These are phyloP conservation scores for Eremochloa ophiuroides DNA, from an alignment of 176 grass and related monocot genomes.

Conservation along the genomic window DNA sequence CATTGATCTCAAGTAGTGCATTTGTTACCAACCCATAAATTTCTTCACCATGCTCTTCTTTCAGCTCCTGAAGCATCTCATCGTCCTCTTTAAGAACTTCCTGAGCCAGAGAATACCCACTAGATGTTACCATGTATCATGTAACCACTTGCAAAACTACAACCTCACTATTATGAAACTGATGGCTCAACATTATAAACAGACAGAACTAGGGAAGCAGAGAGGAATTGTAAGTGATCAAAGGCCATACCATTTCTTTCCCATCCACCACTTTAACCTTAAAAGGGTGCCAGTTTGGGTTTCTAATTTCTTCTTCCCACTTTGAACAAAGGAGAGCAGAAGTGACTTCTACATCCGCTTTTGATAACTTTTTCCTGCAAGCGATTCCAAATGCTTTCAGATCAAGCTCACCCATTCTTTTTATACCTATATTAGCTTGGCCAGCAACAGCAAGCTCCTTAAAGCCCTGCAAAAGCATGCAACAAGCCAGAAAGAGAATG, in stretches of 20 bases:
- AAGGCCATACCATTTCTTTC: slow-evolving; percentile 31
- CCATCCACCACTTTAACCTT: slow-evolving; percentile 27
- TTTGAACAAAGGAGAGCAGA: too few relatives aligned
- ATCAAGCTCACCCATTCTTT: slow-evolving; percentile 66
- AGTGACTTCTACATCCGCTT: too few relatives aligned
- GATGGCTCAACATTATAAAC: background rate
- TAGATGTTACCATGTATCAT: background rate
- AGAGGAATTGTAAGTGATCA: too few relatives aligned
- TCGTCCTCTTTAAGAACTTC: slow-evolving; percentile 47
- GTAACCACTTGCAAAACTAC: background rate
- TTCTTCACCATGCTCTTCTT: slow-evolving; percentile 38
- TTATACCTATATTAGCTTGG: slow-evolving; percentile 29
- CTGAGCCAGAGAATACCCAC: slow-evolving; percentile 16
- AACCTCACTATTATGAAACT: background rate
- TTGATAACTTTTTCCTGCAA: too few relatives aligned
- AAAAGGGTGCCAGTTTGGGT: slow-evolving; percentile 61
- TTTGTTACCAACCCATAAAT: slow-evolving; percentile 31
- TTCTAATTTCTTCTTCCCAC: too few relatives aligned
- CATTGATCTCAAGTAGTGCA: slow-evolving; percentile 48
- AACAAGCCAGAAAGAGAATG: background rate
- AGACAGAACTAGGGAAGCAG: background rate
- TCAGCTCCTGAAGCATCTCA: slow-evolving; percentile 28
- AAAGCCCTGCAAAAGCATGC: slow-evolving; percentile 22
- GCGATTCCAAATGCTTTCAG: too few relatives aligned
- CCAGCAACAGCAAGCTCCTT: background rate